These are phyloP conservation scores for Panicum virgatum DNA, from an alignment of 202 grass and related monocot species.

Conservation along the genomic window DNA sequence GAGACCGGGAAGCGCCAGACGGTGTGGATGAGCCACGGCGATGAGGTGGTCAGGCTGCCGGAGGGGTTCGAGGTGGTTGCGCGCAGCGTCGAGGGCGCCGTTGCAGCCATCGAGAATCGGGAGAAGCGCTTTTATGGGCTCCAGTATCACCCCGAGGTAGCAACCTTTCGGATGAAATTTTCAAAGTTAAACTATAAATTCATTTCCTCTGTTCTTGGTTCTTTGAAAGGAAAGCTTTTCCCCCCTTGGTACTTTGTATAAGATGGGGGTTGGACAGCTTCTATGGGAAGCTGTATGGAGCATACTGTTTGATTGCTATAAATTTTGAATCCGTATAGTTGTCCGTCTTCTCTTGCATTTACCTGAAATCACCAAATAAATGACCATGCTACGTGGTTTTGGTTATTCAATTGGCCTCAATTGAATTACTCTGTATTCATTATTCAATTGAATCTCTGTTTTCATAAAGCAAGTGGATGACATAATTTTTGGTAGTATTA, in stretches of 20 bases:
- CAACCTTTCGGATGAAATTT: neutral
- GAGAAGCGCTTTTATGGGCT: slow-evolving; percentile 69
- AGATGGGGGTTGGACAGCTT: neutral
- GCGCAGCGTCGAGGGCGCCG: slow-evolving; percentile 63
- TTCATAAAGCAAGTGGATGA: neutral
- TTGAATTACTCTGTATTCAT: neutral
- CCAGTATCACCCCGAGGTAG: slow-evolving; percentile 89
- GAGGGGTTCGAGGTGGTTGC: slow-evolving; percentile 77
- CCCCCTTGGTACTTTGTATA: neutral
- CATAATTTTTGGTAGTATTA: neutral
- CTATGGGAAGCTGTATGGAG: neutral
- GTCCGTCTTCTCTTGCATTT: neutral
- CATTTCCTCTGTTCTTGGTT: neutral
- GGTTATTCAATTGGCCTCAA: neutral
- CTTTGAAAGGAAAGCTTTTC: neutral
- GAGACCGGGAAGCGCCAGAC: slow-evolving; percentile 46
- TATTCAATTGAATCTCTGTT: too few species aligned
- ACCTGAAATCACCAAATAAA: neutral
- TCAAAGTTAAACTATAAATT: neutral
- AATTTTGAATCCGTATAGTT: neutral
- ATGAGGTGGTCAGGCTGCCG: slow-evolving; percentile 70
- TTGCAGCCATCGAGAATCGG: slow-evolving; percentile 64
- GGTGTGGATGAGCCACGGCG: slow-evolving; percentile 98
- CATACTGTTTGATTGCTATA: neutral
- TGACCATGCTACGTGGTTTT: neutral